These are phyloP conservation scores for Primulina eburnea DNA, from an alignment of 257 asterid genomes.

Conservation along the genomic window DNA sequence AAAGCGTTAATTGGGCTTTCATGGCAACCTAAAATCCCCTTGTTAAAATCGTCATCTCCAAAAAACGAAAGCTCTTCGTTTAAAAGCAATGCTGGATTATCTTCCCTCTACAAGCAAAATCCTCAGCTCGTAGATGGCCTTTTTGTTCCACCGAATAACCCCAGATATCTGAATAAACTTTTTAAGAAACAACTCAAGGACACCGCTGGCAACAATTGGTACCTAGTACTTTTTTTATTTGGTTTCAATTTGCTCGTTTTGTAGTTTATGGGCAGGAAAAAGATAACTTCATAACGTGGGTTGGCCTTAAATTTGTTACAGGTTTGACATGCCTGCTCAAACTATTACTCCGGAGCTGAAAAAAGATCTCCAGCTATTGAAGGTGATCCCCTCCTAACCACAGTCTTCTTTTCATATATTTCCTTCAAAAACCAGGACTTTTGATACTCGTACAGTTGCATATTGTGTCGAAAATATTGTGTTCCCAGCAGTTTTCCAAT, in stretches of 20 bases:
- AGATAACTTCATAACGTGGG: constrained; percentile 10
- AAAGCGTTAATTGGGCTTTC: constrained; percentile 52
- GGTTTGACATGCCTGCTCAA: constrained; percentile 97
- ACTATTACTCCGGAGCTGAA: constrained; percentile 83
- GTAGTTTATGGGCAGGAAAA: not conserved
- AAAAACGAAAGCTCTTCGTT: constrained; percentile 10
- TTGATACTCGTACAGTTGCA: not conserved
- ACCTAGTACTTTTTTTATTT: not conserved
- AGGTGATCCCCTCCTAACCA: constrained; percentile 37
- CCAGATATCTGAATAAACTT: constrained; percentile 63
- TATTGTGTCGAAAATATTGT: not conserved
- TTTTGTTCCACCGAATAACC: constrained; percentile 77
- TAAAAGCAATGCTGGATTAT: constrained; percentile 15
- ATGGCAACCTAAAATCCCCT: constrained; percentile 68
- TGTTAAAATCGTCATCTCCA: constrained; percentile 29
- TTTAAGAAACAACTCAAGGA: constrained; percentile 68
- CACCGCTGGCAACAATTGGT: constrained; percentile 91
- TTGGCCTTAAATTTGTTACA: constrained; percentile 23
- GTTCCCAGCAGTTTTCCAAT: not conserved
- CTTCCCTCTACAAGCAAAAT: constrained; percentile 39
- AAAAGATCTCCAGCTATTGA: constrained; percentile 75
- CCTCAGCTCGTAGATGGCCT: constrained; percentile 79
- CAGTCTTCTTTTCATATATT: not conserved
- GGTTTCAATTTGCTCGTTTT: not conserved
- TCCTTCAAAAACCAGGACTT: not conserved